Evolutionary conservation across 2,329 filamentous ascomycete genomes (phyloP), one percentile per base, ranked within the genome.

Genomic region (Cadophora sp.): DNA sequence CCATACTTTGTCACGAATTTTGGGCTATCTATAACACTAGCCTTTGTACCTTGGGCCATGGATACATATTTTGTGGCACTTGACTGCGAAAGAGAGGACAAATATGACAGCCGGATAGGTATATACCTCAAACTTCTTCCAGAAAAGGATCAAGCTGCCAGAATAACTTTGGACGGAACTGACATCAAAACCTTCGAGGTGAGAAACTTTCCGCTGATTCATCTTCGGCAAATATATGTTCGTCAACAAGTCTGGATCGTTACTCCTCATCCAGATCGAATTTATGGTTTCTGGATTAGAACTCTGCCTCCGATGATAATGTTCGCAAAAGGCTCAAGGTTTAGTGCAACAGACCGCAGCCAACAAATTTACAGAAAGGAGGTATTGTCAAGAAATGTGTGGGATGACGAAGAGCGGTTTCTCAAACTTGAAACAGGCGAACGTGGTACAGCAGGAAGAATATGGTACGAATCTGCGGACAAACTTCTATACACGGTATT

Each of bases 1-100:
- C 70, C 68, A 22, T 74, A 73, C 29, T 63, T 58, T 2, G 59
- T 73, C 26, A 73, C 73, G 0, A 74, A 74, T 19, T 69, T 70
- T 64, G 70, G 73, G 0, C 65, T 74, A 4, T 68, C 66, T 5
- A 73, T 74, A 19, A 51, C 67, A 51, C 40, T 73, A 6, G 68
- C 65, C 26, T 64, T 73, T 37, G 48, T 71, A 22, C 65, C 66
- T 24, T 73, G 70, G 71, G 71, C 65, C 11, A 73, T 73, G 72
- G 69, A 72, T 4, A 70, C 64, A 0, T 75, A 73, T 50, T 51
- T 75, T 4, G 72, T 69, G 3, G 68, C 67, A 12, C 69, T 75
- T 8, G 73, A 74, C 53, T 73, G 69, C 40, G 50, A 70, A 40
- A 51, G 29, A 11, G 59, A 43, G 40, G 40, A 43, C 16, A 43